A percentile compares a stretch with the other conserved stretches of the same genome.
These are phyloP conservation scores for Metschnikowia amazonensis DNA, from an alignment of 805 yeast species.

Conservation along the genomic window DNA sequence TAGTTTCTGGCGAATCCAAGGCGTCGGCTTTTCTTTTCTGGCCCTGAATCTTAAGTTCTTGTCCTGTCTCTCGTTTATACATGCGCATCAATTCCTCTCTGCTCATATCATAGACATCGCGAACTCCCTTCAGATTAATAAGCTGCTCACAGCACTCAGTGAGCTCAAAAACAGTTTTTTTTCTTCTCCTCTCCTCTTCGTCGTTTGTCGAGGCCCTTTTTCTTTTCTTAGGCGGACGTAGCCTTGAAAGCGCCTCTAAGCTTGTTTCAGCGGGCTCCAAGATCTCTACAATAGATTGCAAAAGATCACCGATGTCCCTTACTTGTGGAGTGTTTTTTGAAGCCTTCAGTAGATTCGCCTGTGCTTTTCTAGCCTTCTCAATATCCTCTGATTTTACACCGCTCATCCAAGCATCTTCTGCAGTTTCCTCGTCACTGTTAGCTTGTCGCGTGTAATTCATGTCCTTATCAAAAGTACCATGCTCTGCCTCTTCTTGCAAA, in stretches of 20 bases:
- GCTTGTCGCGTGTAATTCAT: constrained; percentile 53
- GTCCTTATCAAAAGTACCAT: constrained; percentile 57
- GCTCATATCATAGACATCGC: constrained; percentile 48
- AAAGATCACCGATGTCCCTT: constrained; percentile 12
- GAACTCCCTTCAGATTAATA: constrained; percentile 36
- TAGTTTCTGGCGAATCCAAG: not conserved
- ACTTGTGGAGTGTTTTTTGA: not conserved
- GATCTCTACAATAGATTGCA: constrained; percentile 33
- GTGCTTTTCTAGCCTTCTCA: constrained; percentile 37
- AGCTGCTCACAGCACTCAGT: constrained; percentile 50
- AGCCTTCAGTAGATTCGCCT: constrained; percentile 1
- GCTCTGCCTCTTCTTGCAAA: constrained; percentile 51
- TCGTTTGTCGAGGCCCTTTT: constrained; percentile 18
- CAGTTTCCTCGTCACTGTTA: constrained; percentile 27
- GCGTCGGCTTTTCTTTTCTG: constrained; percentile 18
- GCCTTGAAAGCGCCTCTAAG: constrained; percentile 49
- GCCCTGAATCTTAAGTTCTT: constrained; percentile 20
- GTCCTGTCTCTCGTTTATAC: constrained; percentile 43
- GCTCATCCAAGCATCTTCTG: constrained; percentile 22
- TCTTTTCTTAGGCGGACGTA: constrained; percentile 14
- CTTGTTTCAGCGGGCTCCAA: constrained; percentile 60
- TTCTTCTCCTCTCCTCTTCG: constrained; percentile 12
- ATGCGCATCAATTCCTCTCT: constrained; percentile 50
- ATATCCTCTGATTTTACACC: constrained; percentile 12
- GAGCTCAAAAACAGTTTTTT: constrained; percentile 27